phyloP scores from a whole-genome alignment of 345 rosid genomes.

The Rhodamnia argentea region DNA sequence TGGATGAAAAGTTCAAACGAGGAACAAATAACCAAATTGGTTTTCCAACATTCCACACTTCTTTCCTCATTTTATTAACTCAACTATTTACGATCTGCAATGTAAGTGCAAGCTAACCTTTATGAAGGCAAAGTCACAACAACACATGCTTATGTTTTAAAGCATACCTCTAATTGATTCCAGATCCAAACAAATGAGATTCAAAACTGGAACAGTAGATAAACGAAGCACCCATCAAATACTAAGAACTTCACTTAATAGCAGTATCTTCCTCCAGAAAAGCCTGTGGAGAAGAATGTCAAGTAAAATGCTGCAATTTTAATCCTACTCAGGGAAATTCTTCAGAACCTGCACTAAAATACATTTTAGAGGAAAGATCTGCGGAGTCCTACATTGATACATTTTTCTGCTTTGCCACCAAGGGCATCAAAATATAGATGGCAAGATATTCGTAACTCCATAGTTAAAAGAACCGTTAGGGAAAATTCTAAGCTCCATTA shows the following conservation, averaged over 20 bases:
- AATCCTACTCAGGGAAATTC: slow-evolving; percentile 36
- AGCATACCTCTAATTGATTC: slow-evolving; percentile 80
- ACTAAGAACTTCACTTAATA: slow-evolving; percentile 53
- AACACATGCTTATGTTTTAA: slow-evolving; percentile 46
- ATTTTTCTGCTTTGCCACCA: neutral
- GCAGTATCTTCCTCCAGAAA: slow-evolving; percentile 83
- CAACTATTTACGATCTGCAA: neutral
- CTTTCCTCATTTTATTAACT: slow-evolving; percentile 3
- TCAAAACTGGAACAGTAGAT: slow-evolving; percentile 70
- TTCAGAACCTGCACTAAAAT: neutral
- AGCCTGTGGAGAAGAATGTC: slow-evolving; percentile 77
- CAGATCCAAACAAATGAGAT: slow-evolving; percentile 76
- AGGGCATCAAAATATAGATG: neutral
- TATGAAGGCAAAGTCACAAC: slow-evolving; percentile 43
- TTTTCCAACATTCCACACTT: neutral
- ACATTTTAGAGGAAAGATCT: neutral
- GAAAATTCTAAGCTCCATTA: neutral
- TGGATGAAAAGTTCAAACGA: neutral
- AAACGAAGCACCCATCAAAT: slow-evolving; percentile 55
- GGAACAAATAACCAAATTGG: neutral
- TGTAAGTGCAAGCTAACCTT: slow-evolving; percentile 27
- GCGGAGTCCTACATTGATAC: neutral
- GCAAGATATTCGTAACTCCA: neutral
- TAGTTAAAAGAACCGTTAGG: neutral
- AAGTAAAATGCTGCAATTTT: slow-evolving; percentile 57